phyloP scores from a whole-genome alignment of 2,329 filamentous ascomycete genomes.

The Beauveria bassiana region DNA sequence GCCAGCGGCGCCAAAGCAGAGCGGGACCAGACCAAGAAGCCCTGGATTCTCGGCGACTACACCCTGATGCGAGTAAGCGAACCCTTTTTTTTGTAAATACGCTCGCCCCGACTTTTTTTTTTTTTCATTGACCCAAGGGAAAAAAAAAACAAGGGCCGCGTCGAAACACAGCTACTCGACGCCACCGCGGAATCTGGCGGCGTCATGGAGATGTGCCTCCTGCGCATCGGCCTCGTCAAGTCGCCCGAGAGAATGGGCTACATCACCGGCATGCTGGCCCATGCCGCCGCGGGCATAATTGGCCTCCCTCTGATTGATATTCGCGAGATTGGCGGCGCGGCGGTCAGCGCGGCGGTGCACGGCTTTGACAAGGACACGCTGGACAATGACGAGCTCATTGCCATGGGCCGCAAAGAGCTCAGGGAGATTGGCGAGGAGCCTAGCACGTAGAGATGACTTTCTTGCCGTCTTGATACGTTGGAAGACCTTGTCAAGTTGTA shows the following conservation, averaged over 20 bases:
- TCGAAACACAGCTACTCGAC: slow-evolving; percentile 35
- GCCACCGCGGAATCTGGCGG: slow-evolving; percentile 31
- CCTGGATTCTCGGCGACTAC: slow-evolving; percentile 33
- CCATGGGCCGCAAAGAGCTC: slow-evolving; percentile 1
- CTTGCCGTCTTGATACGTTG: background rate
- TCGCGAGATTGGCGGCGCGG: slow-evolving; percentile 1
- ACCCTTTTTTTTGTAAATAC: background rate
- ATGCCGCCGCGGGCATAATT: background rate
- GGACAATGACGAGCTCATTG: slow-evolving; percentile 4
- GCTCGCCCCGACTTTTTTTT: background rate
- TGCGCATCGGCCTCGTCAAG: slow-evolving; percentile 36
- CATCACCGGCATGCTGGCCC: background rate
- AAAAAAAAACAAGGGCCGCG: slow-evolving; percentile 32
- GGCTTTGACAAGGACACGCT: slow-evolving; percentile 10
- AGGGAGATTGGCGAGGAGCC: background rate
- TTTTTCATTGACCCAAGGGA: background rate
- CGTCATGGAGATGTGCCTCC: slow-evolving; percentile 29
- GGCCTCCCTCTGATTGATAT: slow-evolving; percentile 7
- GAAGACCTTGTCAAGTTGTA: background rate
- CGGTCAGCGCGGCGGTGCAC: background rate
- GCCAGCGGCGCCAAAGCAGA: slow-evolving; percentile 37
- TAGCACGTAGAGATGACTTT: background rate
- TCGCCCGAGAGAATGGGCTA: slow-evolving; percentile 1
- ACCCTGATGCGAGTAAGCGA: slow-evolving; percentile 36
- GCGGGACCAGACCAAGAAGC: slow-evolving; percentile 38